Evolutionary conservation across 768 basidiomycete genomes (phyloP), one percentile per base, ranked within the genome.

Genomic region (Exidia glandulosa): DNA sequence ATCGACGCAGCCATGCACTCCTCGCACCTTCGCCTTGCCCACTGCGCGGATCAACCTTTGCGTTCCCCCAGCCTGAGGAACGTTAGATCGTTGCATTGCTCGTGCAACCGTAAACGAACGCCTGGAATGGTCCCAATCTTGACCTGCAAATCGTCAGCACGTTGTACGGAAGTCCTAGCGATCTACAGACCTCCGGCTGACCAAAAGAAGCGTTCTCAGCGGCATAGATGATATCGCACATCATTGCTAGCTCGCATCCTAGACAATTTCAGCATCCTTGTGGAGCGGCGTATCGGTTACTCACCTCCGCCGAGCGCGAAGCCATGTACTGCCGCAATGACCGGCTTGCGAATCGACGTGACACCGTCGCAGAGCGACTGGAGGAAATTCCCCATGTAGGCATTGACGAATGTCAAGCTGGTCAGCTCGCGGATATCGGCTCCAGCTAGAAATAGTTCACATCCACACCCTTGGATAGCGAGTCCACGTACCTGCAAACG

Each of bases 361-460:
- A 97, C 75, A 56, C 81, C 73, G 5, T 81, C 77, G 95, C 96
- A 99, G 68, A 87, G 67, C 3, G 70, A 81, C 66, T 84, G 83
- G 59, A 98, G 78, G 74, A 94, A 97, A 69, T 86, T 86, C 71
- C 78, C 81, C 70, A 83, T 83, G 79, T 91, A 97, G 1, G 85
- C 92, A 60, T 94, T 90, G n/a, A 87, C 76, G 68, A 85, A 91
- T 93, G 67, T 29, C 74, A 94, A 94, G 75, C 94, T 90, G 73
- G 93, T 94, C 95, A 98, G 98, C 74, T 98, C 94, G 76, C 96
- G 97, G 74, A 99, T 97, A 73, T 99, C 95, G 25, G 95, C 95
- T 2, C 95, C 94, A 66, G 94, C 94, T 93, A 59, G 19, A 64
- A 19, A 48, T 48, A 55, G n/a, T 13, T 2, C 23, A 25, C 30